phyloP scores from a whole-genome alignment of 2,329 filamentous ascomycete species.

The Chaetomium olivaceum region DNA sequence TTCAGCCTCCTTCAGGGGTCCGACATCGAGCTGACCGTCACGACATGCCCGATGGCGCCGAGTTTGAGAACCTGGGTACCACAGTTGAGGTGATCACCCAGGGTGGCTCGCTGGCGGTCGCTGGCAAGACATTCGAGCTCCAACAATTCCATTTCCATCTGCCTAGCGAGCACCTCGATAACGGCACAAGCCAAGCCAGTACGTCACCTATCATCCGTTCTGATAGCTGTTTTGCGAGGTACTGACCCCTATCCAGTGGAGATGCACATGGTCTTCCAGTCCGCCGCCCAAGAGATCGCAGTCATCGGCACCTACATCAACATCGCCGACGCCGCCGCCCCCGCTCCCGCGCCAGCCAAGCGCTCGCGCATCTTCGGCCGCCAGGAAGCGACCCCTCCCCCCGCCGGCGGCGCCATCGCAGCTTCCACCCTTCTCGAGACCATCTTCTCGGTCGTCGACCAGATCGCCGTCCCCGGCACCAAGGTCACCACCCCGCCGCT shows the following conservation, averaged over 20 bases:
- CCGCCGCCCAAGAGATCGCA: slow-evolving; percentile 43
- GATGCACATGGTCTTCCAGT: slow-evolving; percentile 61
- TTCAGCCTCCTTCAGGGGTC: slow-evolving; percentile 39
- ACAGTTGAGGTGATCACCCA: slow-evolving; percentile 56
- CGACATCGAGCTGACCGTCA: slow-evolving; percentile 44
- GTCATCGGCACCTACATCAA: slow-evolving; percentile 49
- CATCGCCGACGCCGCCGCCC: slow-evolving; percentile 36
- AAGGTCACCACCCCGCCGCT: slow-evolving; percentile 44
- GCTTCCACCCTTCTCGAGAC: slow-evolving; percentile 48
- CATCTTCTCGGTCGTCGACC: slow-evolving; percentile 45
- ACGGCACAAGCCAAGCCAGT: slow-evolving; percentile 48
- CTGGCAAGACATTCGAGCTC: slow-evolving; percentile 42
- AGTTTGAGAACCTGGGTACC: slow-evolving; percentile 59
- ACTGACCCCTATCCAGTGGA: slow-evolving; percentile 42
- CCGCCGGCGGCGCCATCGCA: slow-evolving; percentile 32
- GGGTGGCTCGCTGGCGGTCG: slow-evolving; percentile 40
- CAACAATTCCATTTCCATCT: slow-evolving; percentile 54
- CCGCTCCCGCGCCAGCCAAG: slow-evolving; percentile 22
- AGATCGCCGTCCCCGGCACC: slow-evolving; percentile 47
- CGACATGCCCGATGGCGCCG: slow-evolving; percentile 44
- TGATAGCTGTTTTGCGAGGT: background rate
- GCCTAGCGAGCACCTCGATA: slow-evolving; percentile 51
- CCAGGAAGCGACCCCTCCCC: slow-evolving; percentile 17
- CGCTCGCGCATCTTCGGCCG: slow-evolving; percentile 21
- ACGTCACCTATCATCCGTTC: slow-evolving; percentile 24